These are phyloP conservation scores for Salix caprea DNA, from an alignment of 345 rosid genomes.

Conservation along the genomic window DNA sequence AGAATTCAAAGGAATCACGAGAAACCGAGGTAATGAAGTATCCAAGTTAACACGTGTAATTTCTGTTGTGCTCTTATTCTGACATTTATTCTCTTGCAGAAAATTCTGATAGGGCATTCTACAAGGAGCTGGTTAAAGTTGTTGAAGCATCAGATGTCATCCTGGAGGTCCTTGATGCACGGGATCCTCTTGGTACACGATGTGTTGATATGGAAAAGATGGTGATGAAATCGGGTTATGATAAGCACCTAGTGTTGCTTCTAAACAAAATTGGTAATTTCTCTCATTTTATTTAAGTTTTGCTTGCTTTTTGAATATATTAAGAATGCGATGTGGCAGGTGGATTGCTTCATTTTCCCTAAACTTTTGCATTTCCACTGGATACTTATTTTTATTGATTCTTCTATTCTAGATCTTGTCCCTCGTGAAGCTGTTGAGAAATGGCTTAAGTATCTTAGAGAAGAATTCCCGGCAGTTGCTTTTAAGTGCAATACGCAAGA, in stretches of 20 bases:
- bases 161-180: slow-evolving; percentile 90
- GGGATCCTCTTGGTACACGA: slow-evolving; percentile 92
- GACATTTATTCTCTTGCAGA: slow-evolving; percentile 37
- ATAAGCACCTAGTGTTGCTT: slow-evolving; percentile 76
- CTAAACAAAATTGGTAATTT: slow-evolving; percentile 81
- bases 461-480: slow-evolving; percentile 93
- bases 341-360: background rate
- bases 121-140: slow-evolving; percentile 91
- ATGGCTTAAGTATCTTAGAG: slow-evolving; percentile 92
- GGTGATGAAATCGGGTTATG: slow-evolving; percentile 79
- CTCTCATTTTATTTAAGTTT: background rate
- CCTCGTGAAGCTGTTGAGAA: slow-evolving; percentile 96
- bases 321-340: background rate
- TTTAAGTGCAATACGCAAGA: slow-evolving; percentile 96
- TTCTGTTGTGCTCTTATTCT: background rate
- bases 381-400: background rate
- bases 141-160: slow-evolving; percentile 89
- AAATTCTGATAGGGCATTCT: slow-evolving; percentile 85
- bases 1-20: slow-evolving; percentile 30
- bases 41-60: background rate
- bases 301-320: background rate
- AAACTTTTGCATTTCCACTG: background rate
- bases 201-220: slow-evolving; percentile 92
- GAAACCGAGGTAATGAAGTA: slow-evolving; percentile 41
- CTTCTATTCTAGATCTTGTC: slow-evolving; percentile 66